Percentiles rank a stretch among this genome's conserved stretches.
phyloP scores from a whole-genome alignment of 2,329 filamentous ascomycete genomes.

The Colletotrichum noveboracense region DNA sequence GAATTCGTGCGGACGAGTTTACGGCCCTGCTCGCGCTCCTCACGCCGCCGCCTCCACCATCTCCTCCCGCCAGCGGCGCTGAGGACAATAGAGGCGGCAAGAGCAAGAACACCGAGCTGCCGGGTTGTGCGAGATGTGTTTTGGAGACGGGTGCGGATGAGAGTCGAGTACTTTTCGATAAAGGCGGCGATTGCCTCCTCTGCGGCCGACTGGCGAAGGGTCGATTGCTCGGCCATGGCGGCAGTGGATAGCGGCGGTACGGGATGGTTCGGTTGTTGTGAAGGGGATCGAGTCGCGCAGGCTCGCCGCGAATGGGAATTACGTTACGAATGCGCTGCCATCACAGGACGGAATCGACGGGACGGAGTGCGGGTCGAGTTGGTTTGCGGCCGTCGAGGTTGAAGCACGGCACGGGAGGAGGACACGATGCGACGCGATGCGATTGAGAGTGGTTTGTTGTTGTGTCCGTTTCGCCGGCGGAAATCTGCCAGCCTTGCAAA shows the following conservation, averaged over 20 bases:
- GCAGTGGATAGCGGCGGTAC: conserved; percentile 64
- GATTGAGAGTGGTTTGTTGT: background rate
- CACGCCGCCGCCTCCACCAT: conserved; percentile 75
- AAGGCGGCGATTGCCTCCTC: conserved; percentile 72
- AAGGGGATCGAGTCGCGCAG: conserved; percentile 10
- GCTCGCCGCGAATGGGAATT: conserved; percentile 10
- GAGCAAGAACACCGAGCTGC: conserved; percentile 76
- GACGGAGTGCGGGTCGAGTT: background rate
- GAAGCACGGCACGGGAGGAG: background rate
- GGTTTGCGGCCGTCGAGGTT: background rate
- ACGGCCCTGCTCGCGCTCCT: conserved; percentile 82
- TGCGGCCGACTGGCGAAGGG: conserved; percentile 68
- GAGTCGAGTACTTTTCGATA: conserved; percentile 61
- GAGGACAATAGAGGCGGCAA: conserved; percentile 80
- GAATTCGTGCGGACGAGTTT: conserved; percentile 90
- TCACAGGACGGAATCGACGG: background rate
- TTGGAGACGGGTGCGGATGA: conserved; percentile 60
- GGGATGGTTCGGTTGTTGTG: background rate
- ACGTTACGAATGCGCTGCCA: conserved; percentile 16
- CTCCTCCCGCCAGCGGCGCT: conserved; percentile 79
- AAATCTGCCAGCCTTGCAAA: background rate
- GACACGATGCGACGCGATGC: background rate
- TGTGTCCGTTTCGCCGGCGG: background rate
- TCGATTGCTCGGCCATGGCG: conserved; percentile 70
- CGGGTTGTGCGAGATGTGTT: conserved; percentile 73